Evolutionary conservation across 768 basidiomycete genomes (phyloP), one percentile per base, ranked within the genome.

Genomic region (Tremella mesenterica): DNA sequence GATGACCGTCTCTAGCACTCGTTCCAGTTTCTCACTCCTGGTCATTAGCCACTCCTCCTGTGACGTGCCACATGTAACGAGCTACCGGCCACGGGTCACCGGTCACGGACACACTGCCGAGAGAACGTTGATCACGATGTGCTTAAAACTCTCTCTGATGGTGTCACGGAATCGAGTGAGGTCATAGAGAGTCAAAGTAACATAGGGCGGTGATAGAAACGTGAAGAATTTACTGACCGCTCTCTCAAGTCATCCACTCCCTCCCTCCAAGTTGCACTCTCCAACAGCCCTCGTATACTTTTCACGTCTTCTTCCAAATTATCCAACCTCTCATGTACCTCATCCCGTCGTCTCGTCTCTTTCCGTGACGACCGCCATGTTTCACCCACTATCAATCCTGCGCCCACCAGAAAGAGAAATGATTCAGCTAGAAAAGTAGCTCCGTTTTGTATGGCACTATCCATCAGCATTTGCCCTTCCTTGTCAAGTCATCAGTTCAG

Each of bases 381-480:
- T 53, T 73, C 72, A 20, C 72, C 72, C 4, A 71, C 18, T 12
- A 73, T 64, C 48, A 73, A 48, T 10, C 64, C 60, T 2, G 68
- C 68, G 0, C 64, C 70, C 6, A 73, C 72, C 10, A 63, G 18
- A 46, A 73, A 73, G 20, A 73, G 62, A 47, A 73, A 73, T 6
- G 63, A 55, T 54, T 73, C 72, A 2, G 72, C 72, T 10, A 73
- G 39, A 13, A 67, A 65, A 12, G 61, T 73, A 7, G 72, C 72
- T 9, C 72, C 72, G 39, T 73, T 73, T 47, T 71, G 68, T 1
- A 73, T 61, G 2, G 72, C 72, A 60, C 72, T 73, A 30, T 3
- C 18, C 13, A 49, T 54, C 27, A 48, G 27, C 26, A 2, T 41
- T 23, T 41, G n/a, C 10, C 10, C 12, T 36, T n/a, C n/a, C n/a